Base-by-base conservation (phyloP, 1,139 yeast genomes). In the Pichia sp. region DNA sequence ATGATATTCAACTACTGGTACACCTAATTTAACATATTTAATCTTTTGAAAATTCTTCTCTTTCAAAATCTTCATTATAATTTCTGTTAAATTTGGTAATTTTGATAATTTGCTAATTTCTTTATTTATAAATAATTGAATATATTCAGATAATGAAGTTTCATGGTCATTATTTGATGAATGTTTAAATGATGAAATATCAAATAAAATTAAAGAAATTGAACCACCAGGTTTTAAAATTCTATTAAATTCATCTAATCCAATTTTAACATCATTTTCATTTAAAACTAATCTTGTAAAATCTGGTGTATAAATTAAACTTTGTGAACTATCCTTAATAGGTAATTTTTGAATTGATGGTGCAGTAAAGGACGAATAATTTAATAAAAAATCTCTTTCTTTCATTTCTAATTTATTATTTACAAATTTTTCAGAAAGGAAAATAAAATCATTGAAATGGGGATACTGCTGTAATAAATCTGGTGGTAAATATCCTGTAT, bases 351-450 rank as follows among this genome's bases (percentile, higher is more conserved):
- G 36, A n/a, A 55, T 40, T 6, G 55, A 43, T 3, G 56, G 51
- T 3, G 62, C 53, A 4, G 61, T 53, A 44, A 61, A 59, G 6
- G 63, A 60, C 2, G 64, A 56, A 37, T 60, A 62, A 12, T 52
- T 40, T 20, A 43, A 34, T 39, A 60, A 40, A 40, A 60, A 60
- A 1, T 24, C 26, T 29, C 38, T 46, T 32, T 60, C 63, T 10
- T 57, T 53, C 6, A 37, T 35, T 29, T 43, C 47, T 20, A 58
- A 41, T 11, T 53, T 53, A 34, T 43, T 48, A 5, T 46, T 41
- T 20, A 49, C 44, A 31, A 55, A 57, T 3, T 58, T 51, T 3
- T 47, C 28, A 22, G 51, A 43, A 8, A 59, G 37, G 16, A 56
- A 35, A 4, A 48, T 46, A 16, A 27, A 39, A 22, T 46, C 50